Conservation (phyloP, 495 filamentous ascomycete genomes). For the Aspergillus cavernicola region DNA sequence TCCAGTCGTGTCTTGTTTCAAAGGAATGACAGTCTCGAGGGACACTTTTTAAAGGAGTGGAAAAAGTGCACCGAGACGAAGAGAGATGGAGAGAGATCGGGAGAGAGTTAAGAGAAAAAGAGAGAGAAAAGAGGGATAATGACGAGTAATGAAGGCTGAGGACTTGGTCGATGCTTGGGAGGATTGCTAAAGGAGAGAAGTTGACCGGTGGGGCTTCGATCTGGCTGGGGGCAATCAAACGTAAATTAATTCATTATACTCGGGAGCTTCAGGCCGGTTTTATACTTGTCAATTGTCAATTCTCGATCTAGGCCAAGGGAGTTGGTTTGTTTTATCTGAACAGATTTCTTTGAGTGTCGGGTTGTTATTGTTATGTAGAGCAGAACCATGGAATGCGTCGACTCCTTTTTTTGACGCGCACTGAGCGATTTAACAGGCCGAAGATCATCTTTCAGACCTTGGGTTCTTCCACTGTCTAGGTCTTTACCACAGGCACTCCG, state of each 20-base stretch:
- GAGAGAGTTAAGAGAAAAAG: slow-evolving; percentile 17
- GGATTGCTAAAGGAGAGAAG: neutral
- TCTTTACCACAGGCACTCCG: too few relatives aligned
- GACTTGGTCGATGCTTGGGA: slow-evolving; percentile 13
- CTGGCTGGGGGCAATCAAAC: slow-evolving; percentile 23
- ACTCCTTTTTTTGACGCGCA: neutral
- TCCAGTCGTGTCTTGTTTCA: slow-evolving; percentile 18
- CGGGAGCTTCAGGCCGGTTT: too few relatives aligned
- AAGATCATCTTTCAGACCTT: too few relatives aligned
- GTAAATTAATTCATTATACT: slow-evolving; percentile 21
- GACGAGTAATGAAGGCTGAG: slow-evolving; percentile 15
- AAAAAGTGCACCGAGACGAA: slow-evolving; percentile 28
- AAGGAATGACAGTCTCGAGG: slow-evolving; percentile 40
- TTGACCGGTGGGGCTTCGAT: slow-evolving; percentile 26
- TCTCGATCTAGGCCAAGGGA: neutral
- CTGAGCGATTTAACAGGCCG: slow-evolving; percentile 7
- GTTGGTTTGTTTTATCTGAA: neutral
- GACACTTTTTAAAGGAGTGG: slow-evolving; percentile 37
- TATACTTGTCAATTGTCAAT: too few relatives aligned
- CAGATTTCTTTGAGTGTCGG: too few relatives aligned
- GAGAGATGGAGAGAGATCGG: slow-evolving; percentile 15
- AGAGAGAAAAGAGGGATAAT: slow-evolving; percentile 22
- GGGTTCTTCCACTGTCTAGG: too few relatives aligned
- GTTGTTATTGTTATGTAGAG: too few relatives aligned
- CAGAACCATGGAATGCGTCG: slow-evolving; percentile 8